Percentiles rank a stretch among this genome's conserved stretches.
phyloP scores from a whole-genome alignment of 2,329 filamentous ascomycete genomes.

The Botrytis deweyae region DNA sequence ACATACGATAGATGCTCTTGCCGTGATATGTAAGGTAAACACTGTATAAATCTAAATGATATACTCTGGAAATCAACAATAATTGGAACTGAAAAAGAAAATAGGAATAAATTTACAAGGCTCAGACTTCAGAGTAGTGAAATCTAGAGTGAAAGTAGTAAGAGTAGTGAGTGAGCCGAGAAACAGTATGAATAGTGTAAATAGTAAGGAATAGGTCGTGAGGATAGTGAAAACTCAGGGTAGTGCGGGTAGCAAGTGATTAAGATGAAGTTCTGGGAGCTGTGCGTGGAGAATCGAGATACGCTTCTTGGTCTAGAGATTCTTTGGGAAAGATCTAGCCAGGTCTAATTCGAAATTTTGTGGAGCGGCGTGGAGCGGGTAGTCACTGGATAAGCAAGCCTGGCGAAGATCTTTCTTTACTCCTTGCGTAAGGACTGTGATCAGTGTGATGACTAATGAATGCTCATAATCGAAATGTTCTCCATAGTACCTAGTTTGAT shows the following conservation, averaged over 20 bases:
- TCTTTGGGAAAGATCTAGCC: conserved; percentile 20
- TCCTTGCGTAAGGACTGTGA: not conserved
- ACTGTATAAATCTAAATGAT: not conserved
- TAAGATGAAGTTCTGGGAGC: not conserved
- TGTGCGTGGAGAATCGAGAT: not conserved
- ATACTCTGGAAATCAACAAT: not conserved
- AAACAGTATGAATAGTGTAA: not conserved
- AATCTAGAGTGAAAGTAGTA: conserved; percentile 1
- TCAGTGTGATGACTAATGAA: conserved; percentile 5
- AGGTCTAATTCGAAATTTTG: conserved; percentile 14
- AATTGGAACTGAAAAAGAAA: not conserved
- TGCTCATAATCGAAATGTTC: not conserved
- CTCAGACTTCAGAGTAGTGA: not conserved
- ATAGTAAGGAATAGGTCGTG: not conserved
- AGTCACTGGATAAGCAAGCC: conserved; percentile 16
- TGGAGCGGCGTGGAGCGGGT: conserved; percentile 1
- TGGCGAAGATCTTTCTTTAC: conserved; percentile 3
- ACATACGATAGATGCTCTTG: not conserved
- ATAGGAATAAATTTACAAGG: not conserved
- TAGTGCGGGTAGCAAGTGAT: not conserved
- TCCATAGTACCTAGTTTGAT: not conserved
- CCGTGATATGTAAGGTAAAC: not conserved
- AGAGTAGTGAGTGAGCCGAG: not conserved
- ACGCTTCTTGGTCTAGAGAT: not conserved
- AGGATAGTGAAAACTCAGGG: conserved; percentile 4